phyloP scores from a whole-genome alignment of 495 filamentous ascomycete genomes.

The Aspergillus hancockii region DNA sequence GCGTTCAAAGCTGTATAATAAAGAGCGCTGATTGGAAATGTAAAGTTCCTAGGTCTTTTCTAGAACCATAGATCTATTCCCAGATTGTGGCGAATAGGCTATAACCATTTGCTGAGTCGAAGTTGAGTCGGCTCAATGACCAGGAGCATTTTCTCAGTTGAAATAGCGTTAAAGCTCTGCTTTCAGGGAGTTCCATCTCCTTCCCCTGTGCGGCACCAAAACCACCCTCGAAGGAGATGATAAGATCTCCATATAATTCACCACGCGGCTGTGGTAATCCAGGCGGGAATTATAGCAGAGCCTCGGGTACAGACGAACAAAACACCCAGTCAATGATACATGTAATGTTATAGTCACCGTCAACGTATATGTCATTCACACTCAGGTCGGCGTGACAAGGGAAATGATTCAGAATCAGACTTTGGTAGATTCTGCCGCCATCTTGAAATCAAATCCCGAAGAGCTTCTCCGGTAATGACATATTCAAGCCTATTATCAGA shows the following conservation, averaged over 20 bases:
- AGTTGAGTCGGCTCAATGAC: conserved; percentile 23
- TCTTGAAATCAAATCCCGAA: conserved; percentile 31
- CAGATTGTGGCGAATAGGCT: conserved; percentile 21
- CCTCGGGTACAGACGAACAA: conserved; percentile 25
- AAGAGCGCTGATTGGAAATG: no score
- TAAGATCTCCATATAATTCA: conserved; percentile 22
- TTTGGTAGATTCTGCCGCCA: conserved; percentile 19
- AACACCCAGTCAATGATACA: conserved; percentile 40
- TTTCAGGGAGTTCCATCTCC: conserved; percentile 12
- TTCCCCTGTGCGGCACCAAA: conserved; percentile 18
- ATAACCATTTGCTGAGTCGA: conserved; percentile 23
- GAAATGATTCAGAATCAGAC: conserved; percentile 18
- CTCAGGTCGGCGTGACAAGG: conserved; percentile 24
- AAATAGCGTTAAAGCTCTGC: no score
- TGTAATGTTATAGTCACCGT: conserved; percentile 38
- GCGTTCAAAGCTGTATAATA: no score
- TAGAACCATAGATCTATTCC: conserved; percentile 14
- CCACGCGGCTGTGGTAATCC: conserved; percentile 30
- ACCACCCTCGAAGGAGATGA: conserved; percentile 7
- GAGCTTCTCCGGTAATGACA: conserved; percentile 22
- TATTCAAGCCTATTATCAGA: neutral
- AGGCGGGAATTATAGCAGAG: conserved; percentile 26
- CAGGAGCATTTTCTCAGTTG: no score
- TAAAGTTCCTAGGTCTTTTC: conserved; percentile 12
- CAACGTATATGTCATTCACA: conserved; percentile 38